Conservation (phyloP, 495 filamentous ascomycete species). For the Penicillium subrubescens region DNA sequence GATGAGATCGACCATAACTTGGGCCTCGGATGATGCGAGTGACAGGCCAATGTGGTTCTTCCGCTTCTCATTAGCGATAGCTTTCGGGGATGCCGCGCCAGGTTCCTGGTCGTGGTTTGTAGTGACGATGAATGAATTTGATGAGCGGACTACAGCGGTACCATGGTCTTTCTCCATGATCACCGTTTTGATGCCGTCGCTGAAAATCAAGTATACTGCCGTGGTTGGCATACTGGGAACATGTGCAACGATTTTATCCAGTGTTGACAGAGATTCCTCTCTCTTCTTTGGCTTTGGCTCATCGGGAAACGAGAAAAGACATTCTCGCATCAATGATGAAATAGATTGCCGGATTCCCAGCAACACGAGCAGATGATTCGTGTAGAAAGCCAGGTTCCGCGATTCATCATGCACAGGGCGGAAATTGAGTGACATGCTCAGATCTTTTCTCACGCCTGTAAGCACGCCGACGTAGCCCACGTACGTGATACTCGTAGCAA, state of each 20-base stretch:
- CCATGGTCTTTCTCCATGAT: conserved; percentile 61
- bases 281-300: not conserved
- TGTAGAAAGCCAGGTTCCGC: conserved; percentile 44
- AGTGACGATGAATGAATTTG: conserved; percentile 53
- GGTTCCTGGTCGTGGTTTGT: conserved; percentile 56
- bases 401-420: conserved; percentile 56
- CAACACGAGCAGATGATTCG: conserved; percentile 56
- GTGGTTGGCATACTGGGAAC: conserved; percentile 47
- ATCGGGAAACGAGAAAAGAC: conserved; percentile 36
- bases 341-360: conserved; percentile 60
- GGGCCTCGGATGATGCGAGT: conserved; percentile 16
- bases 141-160: conserved; percentile 40
- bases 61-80: conserved; percentile 19
- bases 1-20: conserved; percentile 38
- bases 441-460: conserved; percentile 57
- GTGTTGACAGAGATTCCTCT: conserved; percentile 12
- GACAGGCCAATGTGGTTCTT: conserved; percentile 17
- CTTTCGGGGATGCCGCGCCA: conserved; percentile 3
- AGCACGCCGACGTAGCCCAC: conserved; percentile 64
- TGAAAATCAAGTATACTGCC: conserved; percentile 61
- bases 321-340: conserved; percentile 51
- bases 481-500: conserved; percentile 63
- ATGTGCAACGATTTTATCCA: conserved; percentile 29
- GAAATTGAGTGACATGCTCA: conserved; percentile 68
- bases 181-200: conserved; percentile 45